Base-by-base conservation (phyloP, 2,329 filamentous ascomycete species). In the Trichoderma arundinaceum region DNA sequence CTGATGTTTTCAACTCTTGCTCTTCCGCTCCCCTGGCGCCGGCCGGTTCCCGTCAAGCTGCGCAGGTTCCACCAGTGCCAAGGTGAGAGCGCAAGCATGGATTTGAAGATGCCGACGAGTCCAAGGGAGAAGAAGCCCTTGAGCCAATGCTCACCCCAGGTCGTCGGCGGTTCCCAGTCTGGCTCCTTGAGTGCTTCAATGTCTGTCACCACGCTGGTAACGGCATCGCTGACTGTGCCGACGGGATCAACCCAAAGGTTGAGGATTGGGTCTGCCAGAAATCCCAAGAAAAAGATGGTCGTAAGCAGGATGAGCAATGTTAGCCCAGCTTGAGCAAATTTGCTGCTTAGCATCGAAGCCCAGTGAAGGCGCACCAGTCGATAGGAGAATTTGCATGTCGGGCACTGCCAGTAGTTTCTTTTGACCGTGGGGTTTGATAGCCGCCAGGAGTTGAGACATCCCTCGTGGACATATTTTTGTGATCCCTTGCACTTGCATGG, bases 401-500 rank as follows among this genome's bases (percentile, higher is more conserved):
- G 91, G 74, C 94, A 98, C 72, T 91, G 86, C 87, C 90, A 97
- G 75, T 89, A 96, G 71, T 94, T 92, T 65, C 91, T 85, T 38
- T 81, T 83, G 73, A 77, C 78, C 33, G 77, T 73, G 0, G 91
- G 90, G 74, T 92, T 88, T 49, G 91, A 85, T 68, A 89, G 84
- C 71, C 95, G 87, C 92, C 94, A 98, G 10, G 86, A 83, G 72
- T 91, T 87, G 56, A 99, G 83, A 74, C 95, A 99, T 35, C 88
- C 90, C 77, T 97, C 92, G 77, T 99, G 95, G 28, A 98, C 93
- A 78, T 96, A 97, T 79, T 92, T 92, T 71, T 94, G 92, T 44
- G 91, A 92, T 60, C 95, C 95, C 80, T 92, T 96, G 84, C 95
- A 99, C 79, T 90, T 88, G 83, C 95, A 99, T 41, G 95, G 95